phyloP scores from a whole-genome alignment of 345 rosid genomes.

The Arabidopsis thaliana region DNA sequence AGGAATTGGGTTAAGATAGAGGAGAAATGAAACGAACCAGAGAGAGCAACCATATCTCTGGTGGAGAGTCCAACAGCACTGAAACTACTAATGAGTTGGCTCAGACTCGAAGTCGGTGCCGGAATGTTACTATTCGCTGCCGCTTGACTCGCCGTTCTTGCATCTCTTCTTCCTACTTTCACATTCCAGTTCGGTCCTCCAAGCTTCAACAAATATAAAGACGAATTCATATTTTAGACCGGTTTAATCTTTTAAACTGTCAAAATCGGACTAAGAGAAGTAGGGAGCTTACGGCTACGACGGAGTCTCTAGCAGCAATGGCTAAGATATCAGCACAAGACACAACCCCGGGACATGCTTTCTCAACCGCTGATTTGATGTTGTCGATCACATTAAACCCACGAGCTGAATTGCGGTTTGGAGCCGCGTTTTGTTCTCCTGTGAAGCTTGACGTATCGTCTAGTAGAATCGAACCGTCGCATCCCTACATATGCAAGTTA shows the following conservation, averaged over 20 bases:
- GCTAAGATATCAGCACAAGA: constrained; percentile 89
- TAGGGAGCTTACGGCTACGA: constrained; percentile 49
- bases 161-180: constrained; percentile 89
- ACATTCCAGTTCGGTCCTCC: constrained; percentile 87
- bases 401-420: constrained; percentile 72
- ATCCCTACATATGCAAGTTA: constrained; percentile 53
- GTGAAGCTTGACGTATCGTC: constrained; percentile 80
- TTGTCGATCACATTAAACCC: constrained; percentile 78
- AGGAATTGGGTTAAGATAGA: not conserved
- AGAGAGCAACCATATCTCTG: constrained; percentile 79
- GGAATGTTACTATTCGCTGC: constrained; percentile 84
- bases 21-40: constrained; percentile 54
- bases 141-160: constrained; percentile 72
- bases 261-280: constrained; percentile 1
- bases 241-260: not conserved
- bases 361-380: constrained; percentile 77
- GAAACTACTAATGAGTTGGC: constrained; percentile 62
- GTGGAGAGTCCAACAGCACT: constrained; percentile 70
- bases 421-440: constrained; percentile 76
- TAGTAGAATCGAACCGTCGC: constrained; percentile 82
- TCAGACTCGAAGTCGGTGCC: constrained; percentile 62
- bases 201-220: constrained; percentile 53
- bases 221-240: not conserved
- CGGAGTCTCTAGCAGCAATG: constrained; percentile 75
- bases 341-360: constrained; percentile 76